Evolutionary conservation across 2,329 filamentous ascomycete species (phyloP).

Genomic region (Arthrobotrys sphaeroides): DNA sequence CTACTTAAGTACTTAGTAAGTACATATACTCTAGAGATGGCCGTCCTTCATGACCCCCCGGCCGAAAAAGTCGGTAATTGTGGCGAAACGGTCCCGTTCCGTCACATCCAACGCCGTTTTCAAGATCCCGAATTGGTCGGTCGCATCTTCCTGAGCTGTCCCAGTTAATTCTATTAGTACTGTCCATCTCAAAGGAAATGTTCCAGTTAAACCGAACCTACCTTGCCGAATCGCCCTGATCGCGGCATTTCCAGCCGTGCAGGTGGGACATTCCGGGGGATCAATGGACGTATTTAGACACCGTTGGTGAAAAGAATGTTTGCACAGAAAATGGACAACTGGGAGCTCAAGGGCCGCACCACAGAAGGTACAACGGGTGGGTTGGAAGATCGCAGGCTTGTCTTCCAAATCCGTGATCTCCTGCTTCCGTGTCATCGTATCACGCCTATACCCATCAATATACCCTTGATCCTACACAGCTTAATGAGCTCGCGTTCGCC

Average conservation of each 20-base stretch:
- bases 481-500: neutral
- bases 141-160: slow-evolving; percentile 84
- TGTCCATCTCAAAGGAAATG: too few species aligned
- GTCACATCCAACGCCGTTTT: slow-evolving; percentile 78
- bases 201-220: too few species aligned
- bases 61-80: slow-evolving; percentile 93
- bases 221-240: slow-evolving; percentile 81
- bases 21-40: neutral
- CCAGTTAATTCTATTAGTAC: too few species aligned
- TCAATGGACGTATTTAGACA: slow-evolving; percentile 76
- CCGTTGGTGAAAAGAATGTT: slow-evolving; percentile 93
- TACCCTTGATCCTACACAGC: neutral
- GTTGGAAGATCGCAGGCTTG: slow-evolving; percentile 89
- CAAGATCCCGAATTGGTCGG: slow-evolving; percentile 89
- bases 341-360: slow-evolving; percentile 81
- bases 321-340: slow-evolving; percentile 94
- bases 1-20: too few species aligned
- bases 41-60: slow-evolving; percentile 78
- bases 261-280: slow-evolving; percentile 83
- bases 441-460: slow-evolving; percentile 82
- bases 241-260: slow-evolving; percentile 82
- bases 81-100: slow-evolving; percentile 80
- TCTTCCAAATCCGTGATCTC: slow-evolving; percentile 80
- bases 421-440: slow-evolving; percentile 79
- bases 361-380: slow-evolving; percentile 86